Percentiles rank a stretch among this genome's conserved stretches.
Conservation (phyloP, 2,329 filamentous ascomycete genomes). For the Fusarium dlaminii region DNA sequence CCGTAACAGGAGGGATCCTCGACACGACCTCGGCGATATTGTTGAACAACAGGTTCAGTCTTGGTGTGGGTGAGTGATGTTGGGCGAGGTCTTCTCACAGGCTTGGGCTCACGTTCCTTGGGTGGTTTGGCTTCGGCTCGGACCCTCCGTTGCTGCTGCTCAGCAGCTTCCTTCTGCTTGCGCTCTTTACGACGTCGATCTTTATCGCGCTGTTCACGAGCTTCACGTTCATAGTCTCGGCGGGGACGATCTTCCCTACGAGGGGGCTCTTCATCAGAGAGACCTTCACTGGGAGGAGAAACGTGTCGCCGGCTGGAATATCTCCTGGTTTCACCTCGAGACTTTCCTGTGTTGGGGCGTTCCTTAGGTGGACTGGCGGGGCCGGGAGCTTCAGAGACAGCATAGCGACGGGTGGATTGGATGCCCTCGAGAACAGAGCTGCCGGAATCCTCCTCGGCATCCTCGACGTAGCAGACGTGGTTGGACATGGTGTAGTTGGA, state of each 20-base stretch:
- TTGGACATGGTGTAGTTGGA: constrained; percentile 54
- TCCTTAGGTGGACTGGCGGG: constrained; percentile 56
- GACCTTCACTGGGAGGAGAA: constrained; percentile 47
- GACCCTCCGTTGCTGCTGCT: constrained; percentile 37
- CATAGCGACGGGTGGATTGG: constrained; percentile 55
- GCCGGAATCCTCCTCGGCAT: constrained; percentile 62
- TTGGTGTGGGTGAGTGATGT: constrained; percentile 45
- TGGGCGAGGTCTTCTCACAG: constrained; percentile 44
- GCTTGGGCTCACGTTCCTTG: constrained; percentile 43
- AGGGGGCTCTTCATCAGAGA: constrained; percentile 56
- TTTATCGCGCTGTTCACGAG: constrained; percentile 37
- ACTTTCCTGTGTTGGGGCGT: constrained; percentile 62
- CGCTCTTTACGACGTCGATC: constrained; percentile 44
- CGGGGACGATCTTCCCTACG: constrained; percentile 45
- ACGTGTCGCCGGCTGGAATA: constrained; percentile 48
- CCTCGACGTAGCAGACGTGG: constrained; percentile 59
- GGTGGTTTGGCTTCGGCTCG: constrained; percentile 40
- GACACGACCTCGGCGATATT: constrained; percentile 45
- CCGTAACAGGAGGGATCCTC: constrained; percentile 51
- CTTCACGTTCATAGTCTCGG: constrained; percentile 44
- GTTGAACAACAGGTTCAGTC: constrained; percentile 47
- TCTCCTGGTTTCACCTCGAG: constrained; percentile 53
- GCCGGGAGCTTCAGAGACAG: constrained; percentile 56
- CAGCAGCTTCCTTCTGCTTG: constrained; percentile 38
- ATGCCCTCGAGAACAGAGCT: constrained; percentile 54